Base-by-base conservation (phyloP, 2,329 filamentous ascomycete genomes). In the Blastomyces silverae region DNA sequence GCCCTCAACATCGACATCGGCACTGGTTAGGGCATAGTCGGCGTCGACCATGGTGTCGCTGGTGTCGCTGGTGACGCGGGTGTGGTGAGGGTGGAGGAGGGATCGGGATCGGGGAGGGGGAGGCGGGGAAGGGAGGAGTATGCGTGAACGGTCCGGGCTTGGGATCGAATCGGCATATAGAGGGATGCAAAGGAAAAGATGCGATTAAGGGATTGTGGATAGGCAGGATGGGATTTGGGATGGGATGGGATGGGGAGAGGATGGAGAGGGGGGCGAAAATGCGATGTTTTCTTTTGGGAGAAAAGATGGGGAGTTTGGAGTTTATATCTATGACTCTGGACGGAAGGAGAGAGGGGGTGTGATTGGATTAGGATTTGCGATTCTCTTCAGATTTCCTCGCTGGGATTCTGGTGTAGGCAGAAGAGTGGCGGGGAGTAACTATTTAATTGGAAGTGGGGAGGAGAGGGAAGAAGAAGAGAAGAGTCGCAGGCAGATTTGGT, bases 1-100 rank as follows among this genome's bases (percentile, higher is more conserved):
- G 20, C 44, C 20, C 17, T 46, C 20, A 1, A 17, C 44, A 22
- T 39, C 56, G 37, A 39, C 56, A 37, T 59, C 37, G 56, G 10
- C 57, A 34, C 57, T 48, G 39, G 57, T 28, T 28, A 65, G 48
- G 37, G 44, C 34, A 48, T 48, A 50, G 55, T 67, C 62, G 28
- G 28, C 17, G 34, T 50, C 48, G 13, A 22, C 48, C 48, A 50
- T 50, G 48, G 48, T 50, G 48, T 11, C 22, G 48, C 22, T 50
- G 48, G 48, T 50, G 48, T 11, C 22, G 48, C 22, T 25, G 48
- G 7, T 50, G n/a, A 22, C n/a, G 48, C 48, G 3, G 5, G 8
- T 37, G n/a, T 50, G 48, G 48, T 48, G 46, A 44, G 15, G 42
- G 42, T 44, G 2, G 42, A 44, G 2, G 42, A 44, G 44, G 44